Conservation (phyloP, 2,329 filamentous ascomycete genomes). For the Calonectria montana region DNA sequence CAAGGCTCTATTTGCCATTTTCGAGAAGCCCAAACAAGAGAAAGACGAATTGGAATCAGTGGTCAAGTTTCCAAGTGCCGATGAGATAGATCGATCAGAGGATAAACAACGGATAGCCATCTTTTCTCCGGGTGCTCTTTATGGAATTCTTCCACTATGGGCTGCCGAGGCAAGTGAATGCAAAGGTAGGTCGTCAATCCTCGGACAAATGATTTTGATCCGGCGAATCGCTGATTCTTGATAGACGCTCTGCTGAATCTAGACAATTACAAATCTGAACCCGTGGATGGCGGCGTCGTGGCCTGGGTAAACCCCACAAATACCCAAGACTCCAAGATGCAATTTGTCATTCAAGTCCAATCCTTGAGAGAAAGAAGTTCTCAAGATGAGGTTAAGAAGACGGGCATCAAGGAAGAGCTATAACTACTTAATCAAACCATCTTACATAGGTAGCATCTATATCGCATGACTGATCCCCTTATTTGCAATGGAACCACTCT, state of each 20-base stretch:
- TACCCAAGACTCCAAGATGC: constrained; percentile 46
- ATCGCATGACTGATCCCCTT: too few relatives aligned
- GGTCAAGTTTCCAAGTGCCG: constrained; percentile 42
- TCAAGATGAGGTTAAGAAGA: constrained; percentile 19
- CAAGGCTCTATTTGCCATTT: constrained; percentile 56
- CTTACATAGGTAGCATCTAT: too few relatives aligned
- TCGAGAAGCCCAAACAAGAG: constrained; percentile 51
- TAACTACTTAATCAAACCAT: constrained; percentile 2
- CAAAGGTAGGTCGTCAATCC: constrained; percentile 48
- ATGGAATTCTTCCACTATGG: constrained; percentile 62
- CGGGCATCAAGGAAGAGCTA: constrained; percentile 40
- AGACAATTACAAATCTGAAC: constrained; percentile 41
- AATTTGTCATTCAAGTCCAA: constrained; percentile 51
- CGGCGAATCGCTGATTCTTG: constrained; percentile 8
- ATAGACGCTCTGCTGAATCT: constrained; percentile 45
- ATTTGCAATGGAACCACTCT: too few relatives aligned
- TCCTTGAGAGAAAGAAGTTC: constrained; percentile 44
- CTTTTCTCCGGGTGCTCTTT: constrained; percentile 64
- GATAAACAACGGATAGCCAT: constrained; percentile 56
- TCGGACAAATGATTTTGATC: background rate
- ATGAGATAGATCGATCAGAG: constrained; percentile 41
- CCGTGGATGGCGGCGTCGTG: constrained; percentile 42
- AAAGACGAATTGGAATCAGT: constrained; percentile 53
- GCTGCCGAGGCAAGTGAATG: constrained; percentile 57
- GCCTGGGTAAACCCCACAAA: constrained; percentile 46